These are phyloP conservation scores for Gracilaria vermiculophylla DNA, from an alignment of 23 red algal species.

Conservation along the genomic window DNA sequence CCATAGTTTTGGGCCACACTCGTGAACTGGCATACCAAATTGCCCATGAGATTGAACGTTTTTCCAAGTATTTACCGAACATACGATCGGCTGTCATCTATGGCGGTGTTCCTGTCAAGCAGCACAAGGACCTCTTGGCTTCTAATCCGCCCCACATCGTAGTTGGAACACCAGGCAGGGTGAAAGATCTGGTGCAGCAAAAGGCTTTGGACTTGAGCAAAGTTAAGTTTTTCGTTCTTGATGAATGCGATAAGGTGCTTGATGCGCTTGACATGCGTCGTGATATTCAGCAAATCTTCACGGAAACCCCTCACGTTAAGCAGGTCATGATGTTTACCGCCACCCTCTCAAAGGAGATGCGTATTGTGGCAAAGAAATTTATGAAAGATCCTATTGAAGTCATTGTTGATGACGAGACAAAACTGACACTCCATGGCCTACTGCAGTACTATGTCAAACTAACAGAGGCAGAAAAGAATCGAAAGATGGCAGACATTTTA, in stretches of 20 bases:
- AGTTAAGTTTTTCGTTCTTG: slow-evolving; percentile 94
- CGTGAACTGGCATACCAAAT: slow-evolving; percentile 99
- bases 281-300: slow-evolving; percentile 95
- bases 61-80: slow-evolving; percentile 87
- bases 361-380: slow-evolving; percentile 85
- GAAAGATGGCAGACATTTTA: slow-evolving; percentile 89
- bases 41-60: slow-evolving; percentile 93
- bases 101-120: slow-evolving; percentile 91
- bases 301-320: slow-evolving; percentile 85
- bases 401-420: slow-evolving; percentile 94
- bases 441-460: slow-evolving; percentile 94
- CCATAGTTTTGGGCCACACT: slow-evolving; percentile 84
- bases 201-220: slow-evolving; percentile 80
- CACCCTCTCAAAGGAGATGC: slow-evolving; percentile 84
- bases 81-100: slow-evolving; percentile 81
- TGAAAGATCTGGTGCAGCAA: slow-evolving; percentile 78
- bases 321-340: slow-evolving; percentile 99
- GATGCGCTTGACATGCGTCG: slow-evolving; percentile 92
- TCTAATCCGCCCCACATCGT: slow-evolving; percentile 81
- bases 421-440: slow-evolving; percentile 96
- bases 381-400: slow-evolving; percentile 92
- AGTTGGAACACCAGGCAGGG: slow-evolving; percentile 86
- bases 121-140: slow-evolving; percentile 82
- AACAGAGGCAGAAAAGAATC: slow-evolving; percentile 92
- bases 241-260: slow-evolving; percentile 97